Percentiles rank a stretch among this genome's conserved stretches.
Evolutionary conservation across 2,329 filamentous ascomycete species (phyloP).

Genomic region (Ilyonectria robusta): DNA sequence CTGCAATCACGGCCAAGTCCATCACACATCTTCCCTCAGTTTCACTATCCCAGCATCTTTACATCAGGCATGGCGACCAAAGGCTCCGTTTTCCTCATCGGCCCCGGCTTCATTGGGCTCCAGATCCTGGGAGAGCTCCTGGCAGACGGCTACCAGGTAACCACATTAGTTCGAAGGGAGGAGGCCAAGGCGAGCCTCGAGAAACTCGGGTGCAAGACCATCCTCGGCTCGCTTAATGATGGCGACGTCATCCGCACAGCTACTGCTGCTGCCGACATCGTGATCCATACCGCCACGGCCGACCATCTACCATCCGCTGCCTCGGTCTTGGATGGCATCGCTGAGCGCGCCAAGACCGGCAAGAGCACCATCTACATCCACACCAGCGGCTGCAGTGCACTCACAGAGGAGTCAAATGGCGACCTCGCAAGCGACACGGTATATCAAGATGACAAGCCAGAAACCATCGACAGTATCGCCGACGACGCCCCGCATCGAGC

Average conservation of each 20-base stretch:
- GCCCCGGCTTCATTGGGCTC: constrained; percentile 15
- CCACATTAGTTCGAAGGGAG: constrained; percentile 8
- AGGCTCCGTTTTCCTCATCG: constrained; percentile 14
- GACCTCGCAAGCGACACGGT: neutral
- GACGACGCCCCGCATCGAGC: constrained; percentile 3
- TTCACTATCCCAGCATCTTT: neutral
- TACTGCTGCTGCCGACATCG: neutral
- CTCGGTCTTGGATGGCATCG: constrained; percentile 6
- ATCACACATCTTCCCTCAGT: neutral
- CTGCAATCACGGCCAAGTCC: neutral
- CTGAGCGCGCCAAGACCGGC: constrained; percentile 3
- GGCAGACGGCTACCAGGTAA: constrained; percentile 8
- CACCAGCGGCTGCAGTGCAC: constrained; percentile 7
- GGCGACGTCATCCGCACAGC: constrained; percentile 3
- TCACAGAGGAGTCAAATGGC: neutral
- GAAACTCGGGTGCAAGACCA: constrained; percentile 6
- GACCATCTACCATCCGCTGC: constrained; percentile 3
- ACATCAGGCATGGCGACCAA: neutral
- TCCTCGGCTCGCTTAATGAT: constrained; percentile 1
- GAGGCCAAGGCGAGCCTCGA: neutral
- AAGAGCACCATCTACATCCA: constrained; percentile 14
- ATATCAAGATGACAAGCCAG: constrained; percentile 5
- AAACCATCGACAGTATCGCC: constrained; percentile 2
- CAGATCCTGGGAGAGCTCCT: constrained; percentile 10
- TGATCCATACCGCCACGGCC: neutral